Evolutionary conservation across 192 early-diverging fungal species (phyloP).

Genomic region (Umbelopsis ramanniana): DNA sequence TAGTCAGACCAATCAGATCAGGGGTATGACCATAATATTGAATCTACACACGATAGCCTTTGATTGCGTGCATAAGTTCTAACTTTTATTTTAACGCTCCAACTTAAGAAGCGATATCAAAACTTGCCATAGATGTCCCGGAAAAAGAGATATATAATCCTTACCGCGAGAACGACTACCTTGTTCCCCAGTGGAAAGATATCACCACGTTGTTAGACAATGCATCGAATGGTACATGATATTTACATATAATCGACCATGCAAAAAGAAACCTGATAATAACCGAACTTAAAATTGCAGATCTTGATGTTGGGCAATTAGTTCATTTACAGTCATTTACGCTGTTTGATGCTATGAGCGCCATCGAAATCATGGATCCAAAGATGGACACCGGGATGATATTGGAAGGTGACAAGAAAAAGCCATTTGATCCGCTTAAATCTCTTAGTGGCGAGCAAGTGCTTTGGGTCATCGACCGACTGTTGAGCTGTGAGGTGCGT

Average conservation of each 20-base stretch:
- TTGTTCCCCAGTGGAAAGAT: slow-evolving; percentile 49
- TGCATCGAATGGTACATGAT: slow-evolving; percentile 46
- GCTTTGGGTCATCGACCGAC: slow-evolving; percentile 56
- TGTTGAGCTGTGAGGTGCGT: slow-evolving; percentile 55
- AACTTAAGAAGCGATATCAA: slow-evolving; percentile 27
- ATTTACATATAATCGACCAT: background rate
- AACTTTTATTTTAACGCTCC: background rate
- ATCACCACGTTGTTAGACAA: slow-evolving; percentile 47
- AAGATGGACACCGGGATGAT: slow-evolving; percentile 68
- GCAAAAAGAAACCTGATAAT: background rate
- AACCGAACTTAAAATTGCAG: slow-evolving; percentile 21
- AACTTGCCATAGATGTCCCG: slow-evolving; percentile 23
- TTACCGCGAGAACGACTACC: slow-evolving; percentile 21
- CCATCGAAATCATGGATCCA: slow-evolving; percentile 69
- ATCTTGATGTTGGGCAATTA: slow-evolving; percentile 59
- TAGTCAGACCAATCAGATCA: slow-evolving; percentile 8
- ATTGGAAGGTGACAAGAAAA: slow-evolving; percentile 43
- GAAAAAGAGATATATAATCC: slow-evolving; percentile 20
- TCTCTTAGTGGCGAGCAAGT: slow-evolving; percentile 40
- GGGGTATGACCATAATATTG: background rate
- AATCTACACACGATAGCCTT: background rate
- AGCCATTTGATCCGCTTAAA: slow-evolving; percentile 43
- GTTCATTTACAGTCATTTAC: slow-evolving; percentile 58
- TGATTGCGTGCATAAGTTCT: background rate
- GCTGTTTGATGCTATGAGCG: slow-evolving; percentile 66